Conservation (phyloP, 805 yeast species). For the Nakazawaea ishiwadae region DNA sequence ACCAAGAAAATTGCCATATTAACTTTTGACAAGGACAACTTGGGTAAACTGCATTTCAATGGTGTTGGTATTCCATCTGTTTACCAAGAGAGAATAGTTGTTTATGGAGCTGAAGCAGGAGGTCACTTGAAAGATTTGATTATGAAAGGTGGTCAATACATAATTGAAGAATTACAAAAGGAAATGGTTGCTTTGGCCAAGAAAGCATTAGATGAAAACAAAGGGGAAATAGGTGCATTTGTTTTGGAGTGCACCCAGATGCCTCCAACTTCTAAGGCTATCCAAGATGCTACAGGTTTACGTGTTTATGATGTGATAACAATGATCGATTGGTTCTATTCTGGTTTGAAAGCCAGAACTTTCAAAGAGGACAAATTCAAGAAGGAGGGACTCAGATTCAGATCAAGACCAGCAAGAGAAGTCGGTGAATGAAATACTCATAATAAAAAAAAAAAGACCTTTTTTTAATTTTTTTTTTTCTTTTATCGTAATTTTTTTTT, state of each 20-base stretch:
- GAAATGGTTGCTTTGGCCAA: conserved; percentile 23
- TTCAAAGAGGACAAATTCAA: conserved; percentile 18
- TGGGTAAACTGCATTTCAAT: conserved; percentile 24
- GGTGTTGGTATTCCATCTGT: conserved; percentile 25
- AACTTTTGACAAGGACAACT: conserved; percentile 24
- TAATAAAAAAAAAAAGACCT: no score
- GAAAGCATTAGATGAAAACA: conserved; percentile 16
- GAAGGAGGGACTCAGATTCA: conserved; percentile 19
- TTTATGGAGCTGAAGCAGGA: conserved; percentile 19
- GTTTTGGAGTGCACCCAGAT: conserved; percentile 32
- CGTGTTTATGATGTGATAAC: conserved; percentile 29
- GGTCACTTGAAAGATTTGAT: conserved; percentile 24
- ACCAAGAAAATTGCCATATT: conserved; percentile 23
- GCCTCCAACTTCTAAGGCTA: conserved; percentile 28
- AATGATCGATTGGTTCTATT: conserved; percentile 28
- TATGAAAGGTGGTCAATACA: conserved; percentile 21
- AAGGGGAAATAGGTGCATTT: conserved; percentile 22
- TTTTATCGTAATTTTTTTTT: no score
- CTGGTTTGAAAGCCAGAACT: conserved; percentile 21
- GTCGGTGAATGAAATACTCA: no score
- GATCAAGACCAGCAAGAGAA: conserved; percentile 16
- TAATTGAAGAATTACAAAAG: conserved; percentile 20
- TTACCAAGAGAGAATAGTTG: conserved; percentile 17
- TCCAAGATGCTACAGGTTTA: conserved; percentile 21
- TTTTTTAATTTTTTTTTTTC: no score